Evolutionary conservation across 257 asterid species (phyloP).

Genomic region (Plantago elongata): DNA sequence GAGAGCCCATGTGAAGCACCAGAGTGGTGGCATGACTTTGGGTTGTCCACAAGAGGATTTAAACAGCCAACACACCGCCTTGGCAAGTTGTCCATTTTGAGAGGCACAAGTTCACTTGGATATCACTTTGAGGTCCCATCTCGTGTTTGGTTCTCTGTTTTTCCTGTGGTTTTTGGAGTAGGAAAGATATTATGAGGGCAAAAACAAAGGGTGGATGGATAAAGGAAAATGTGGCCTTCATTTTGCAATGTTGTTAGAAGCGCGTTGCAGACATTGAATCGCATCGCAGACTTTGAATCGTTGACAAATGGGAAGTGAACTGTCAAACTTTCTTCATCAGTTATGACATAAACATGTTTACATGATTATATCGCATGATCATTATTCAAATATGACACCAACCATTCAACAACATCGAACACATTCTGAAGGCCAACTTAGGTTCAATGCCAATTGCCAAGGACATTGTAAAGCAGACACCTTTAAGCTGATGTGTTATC

Average conservation of each 20-base stretch:
- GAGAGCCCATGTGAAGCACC: slow-evolving; percentile 70
- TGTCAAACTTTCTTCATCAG: too few relatives aligned
- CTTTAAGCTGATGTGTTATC: too few relatives aligned
- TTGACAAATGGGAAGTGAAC: not conserved
- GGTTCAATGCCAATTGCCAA: too few relatives aligned
- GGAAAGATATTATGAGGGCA: slow-evolving; percentile 1
- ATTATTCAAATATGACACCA: too few relatives aligned
- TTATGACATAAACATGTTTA: too few relatives aligned
- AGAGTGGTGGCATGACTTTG: slow-evolving; percentile 42
- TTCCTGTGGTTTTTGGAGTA: slow-evolving; percentile 17
- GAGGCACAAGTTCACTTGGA: slow-evolving; percentile 39
- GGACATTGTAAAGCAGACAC: too few relatives aligned
- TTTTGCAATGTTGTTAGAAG: not conserved
- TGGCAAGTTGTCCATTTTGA: slow-evolving; percentile 46
- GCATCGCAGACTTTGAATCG: not conserved
- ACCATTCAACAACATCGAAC: too few relatives aligned
- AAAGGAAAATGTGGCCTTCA: slow-evolving; percentile 10
- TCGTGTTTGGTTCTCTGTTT: slow-evolving; percentile 15
- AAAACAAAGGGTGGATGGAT: not conserved
- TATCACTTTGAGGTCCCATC: slow-evolving; percentile 50
- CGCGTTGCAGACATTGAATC: not conserved
- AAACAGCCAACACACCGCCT: slow-evolving; percentile 38
- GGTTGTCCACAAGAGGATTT: slow-evolving; percentile 39
- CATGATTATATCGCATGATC: too few relatives aligned
- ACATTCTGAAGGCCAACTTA: too few relatives aligned